Evolutionary conservation across 2,329 filamentous ascomycete species (phyloP), one percentile per base, ranked within the genome.

Genomic region (Cercospora sesami): DNA sequence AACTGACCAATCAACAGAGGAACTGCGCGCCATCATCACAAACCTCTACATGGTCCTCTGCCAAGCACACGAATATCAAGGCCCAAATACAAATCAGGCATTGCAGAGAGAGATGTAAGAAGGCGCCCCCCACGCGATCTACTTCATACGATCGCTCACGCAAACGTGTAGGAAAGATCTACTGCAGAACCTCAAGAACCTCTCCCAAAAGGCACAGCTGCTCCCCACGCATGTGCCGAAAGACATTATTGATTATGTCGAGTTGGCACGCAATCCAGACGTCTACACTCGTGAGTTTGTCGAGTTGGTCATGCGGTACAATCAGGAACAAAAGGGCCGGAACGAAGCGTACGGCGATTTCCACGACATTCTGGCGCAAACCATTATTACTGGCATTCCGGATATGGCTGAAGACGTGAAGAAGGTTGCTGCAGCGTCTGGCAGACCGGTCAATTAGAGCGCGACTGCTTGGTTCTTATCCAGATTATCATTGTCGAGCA

Each of bases 201-300:
- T 89, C 33, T 83, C 82, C 18, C 78, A 80, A 69, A 84, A 76
- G 73, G 80, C 86, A 2, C 79, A 81, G n/a, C 75, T 83, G 18
- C 79, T 85, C 21, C 80, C 81, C 63, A 82, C 87, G 67, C 80
- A 84, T 59, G 83, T 90, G 1, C 87, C 88, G 0, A 83, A 86
- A 4, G 87, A 89, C 72, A 86, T 90, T 33, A 87, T 89, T 72
- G 85, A 88, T 71, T 90, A 89, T 75, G 86, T 90, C 36, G 87
- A 89, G 73, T 81, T 83, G 21, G 84, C 86, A 18, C 85, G 87
- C 23, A 90, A 90, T 73, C 88, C 87, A 7, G 87, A 90, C 73
- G 89, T 90, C 72, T 90, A 89, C 78, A 89, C 87, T 8, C 83
- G 87, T 57, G 87, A 90, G 72, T 89, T 89, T 70, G 86, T 90